Base-by-base conservation (phyloP, 2,329 filamentous ascomycete species). In the Fusarium camptoceras region DNA sequence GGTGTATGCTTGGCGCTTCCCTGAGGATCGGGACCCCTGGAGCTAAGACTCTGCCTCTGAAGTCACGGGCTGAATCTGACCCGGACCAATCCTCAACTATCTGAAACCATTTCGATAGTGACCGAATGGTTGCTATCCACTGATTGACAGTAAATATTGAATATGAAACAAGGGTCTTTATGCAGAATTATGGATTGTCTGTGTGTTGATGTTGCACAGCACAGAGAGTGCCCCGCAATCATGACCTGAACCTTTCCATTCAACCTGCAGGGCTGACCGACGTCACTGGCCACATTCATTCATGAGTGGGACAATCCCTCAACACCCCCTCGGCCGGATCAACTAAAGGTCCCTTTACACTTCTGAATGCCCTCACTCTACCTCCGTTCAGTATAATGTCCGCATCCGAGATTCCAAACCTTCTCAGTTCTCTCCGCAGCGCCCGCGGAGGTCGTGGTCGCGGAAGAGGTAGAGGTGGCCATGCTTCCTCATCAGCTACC, bases 361-460 rank as follows among this genome's bases (percentile, higher is more conserved):
- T 41, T 50, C 51, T 28, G 55, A 55, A 62, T 56, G 50, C 34
- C 48, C 44, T 64, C 57, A 55, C 12, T 55, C 31, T 28, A 9
- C 43, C 16, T 15, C 16, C 18, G 15, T 6, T 18, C 27, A 50
- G 37, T 20, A 49, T 37, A 53, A 94, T 94, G 92, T 87, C 92
- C 48, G 87, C 90, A 30, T 83, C 89, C 42, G 87, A 90, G 25
- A 97, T 97, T 47, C 94, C 94, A 4, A 95, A 97, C 75, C 86
- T 97, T 34, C 88, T 83, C 77, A 55, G 47, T 53, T 92, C 77
- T 77, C 84, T 84, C 81, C 66, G 79, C n/a, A 66, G 68, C 18
- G 66, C 76, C 78, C 85, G 83, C 82, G 74, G 84, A 81, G 68
- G 61, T 3, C 53, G 66, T 79, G 69, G 66, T 4, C 65, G 69